Percentiles rank a stretch among this genome's conserved stretches.
Conservation (phyloP, 768 basidiomycete species). For the Leccinum boreale region DNA sequence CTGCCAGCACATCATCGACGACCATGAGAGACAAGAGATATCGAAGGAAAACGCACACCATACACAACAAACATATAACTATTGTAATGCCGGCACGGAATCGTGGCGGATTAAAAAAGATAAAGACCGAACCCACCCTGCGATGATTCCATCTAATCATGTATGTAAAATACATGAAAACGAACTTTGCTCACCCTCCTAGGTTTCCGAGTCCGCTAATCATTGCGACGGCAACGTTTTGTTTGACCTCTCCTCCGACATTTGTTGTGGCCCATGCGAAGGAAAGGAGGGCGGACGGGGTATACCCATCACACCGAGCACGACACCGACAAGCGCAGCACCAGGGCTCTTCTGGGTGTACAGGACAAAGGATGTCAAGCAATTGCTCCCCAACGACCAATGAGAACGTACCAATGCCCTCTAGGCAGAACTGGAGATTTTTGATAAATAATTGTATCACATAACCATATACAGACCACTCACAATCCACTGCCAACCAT, state of each 20-base stretch:
- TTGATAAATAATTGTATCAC: no score
- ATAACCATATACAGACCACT: no score
- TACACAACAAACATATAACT: not conserved
- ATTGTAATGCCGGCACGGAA: not conserved
- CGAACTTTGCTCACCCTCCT: not conserved
- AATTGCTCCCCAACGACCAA: no score
- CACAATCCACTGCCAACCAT: no score
- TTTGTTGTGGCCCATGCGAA: not conserved
- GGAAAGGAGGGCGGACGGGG: not conserved
- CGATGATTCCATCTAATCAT: not conserved
- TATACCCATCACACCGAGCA: not conserved
- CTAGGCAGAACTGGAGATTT: no score
- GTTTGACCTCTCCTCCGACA: not conserved
- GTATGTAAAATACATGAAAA: not conserved
- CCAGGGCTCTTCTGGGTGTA: slow-evolving; percentile 27
- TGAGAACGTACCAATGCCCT: no score
- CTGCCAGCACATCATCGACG: not conserved
- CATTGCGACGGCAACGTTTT: not conserved
- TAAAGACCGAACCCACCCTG: not conserved
- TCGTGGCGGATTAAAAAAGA: not conserved
- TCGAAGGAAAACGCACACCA: not conserved
- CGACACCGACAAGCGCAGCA: not conserved
- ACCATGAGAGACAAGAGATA: not conserved
- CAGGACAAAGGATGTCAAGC: slow-evolving; percentile 24
- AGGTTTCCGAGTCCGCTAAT: not conserved